phyloP scores from a whole-genome alignment of 306 rosid genomes.

The Psophocarpus tetragonolobus region DNA sequence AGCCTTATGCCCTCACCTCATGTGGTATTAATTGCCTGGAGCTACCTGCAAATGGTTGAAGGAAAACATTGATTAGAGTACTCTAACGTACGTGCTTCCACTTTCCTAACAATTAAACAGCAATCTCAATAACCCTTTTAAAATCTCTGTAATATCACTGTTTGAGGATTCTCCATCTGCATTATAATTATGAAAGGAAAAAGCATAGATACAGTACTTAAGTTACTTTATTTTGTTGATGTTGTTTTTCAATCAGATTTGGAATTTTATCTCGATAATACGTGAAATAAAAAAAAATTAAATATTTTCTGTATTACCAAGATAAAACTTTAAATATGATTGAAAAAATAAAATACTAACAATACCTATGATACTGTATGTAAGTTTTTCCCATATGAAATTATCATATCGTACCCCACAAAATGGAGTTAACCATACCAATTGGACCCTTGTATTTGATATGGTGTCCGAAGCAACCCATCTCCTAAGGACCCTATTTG shows the following conservation, averaged over 20 bases:
- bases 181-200: neutral
- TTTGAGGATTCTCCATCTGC: neutral
- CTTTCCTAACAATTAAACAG: constrained; percentile 14
- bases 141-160: constrained; percentile 15
- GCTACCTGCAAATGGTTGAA: constrained; percentile 19
- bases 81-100: neutral
- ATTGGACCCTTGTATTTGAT: constrained; percentile 50
- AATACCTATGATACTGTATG: no score
- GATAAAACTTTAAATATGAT: no score
- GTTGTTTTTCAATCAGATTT: no score
- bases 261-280: no score
- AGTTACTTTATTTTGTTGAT: no score
- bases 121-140: constrained; percentile 33
- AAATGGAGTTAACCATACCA: constrained; percentile 53
- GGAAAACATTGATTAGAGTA: constrained; percentile 28
- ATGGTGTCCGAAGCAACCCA: constrained; percentile 44
- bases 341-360: no score
- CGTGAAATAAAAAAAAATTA: no score
- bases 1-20: constrained; percentile 24
- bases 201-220: no score
- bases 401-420: neutral
- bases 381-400: no score
- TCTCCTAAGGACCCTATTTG: constrained; percentile 52
- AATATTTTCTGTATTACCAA: no score
- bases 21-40: constrained; percentile 8